Evolutionary conservation across 306 rosid species (phyloP).

Genomic region (Vigna unguiculata): DNA sequence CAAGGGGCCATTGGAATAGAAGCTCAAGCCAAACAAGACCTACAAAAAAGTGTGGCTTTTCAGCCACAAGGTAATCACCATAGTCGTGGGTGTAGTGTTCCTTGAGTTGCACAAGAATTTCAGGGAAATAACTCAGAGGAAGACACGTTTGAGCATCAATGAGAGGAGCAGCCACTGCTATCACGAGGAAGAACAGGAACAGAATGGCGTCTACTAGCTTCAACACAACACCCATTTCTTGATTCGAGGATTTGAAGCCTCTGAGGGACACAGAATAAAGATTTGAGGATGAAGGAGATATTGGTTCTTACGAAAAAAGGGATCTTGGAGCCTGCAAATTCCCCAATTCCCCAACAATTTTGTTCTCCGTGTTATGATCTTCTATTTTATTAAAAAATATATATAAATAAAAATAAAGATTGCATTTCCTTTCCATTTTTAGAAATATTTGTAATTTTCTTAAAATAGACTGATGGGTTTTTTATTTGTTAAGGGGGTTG

Average conservation of each 20-base stretch:
- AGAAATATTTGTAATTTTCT: neutral
- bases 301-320: constrained; percentile 39
- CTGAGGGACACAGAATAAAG: neutral
- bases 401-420: neutral
- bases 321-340: constrained; percentile 39
- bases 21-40: constrained; percentile 79
- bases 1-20: constrained; percentile 80
- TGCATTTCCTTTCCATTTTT: constrained; percentile 6
- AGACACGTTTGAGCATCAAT: constrained; percentile 67
- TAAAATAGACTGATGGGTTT: neutral
- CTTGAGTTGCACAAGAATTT: constrained; percentile 54
- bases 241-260: neutral
- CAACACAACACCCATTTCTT: constrained; percentile 56
- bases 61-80: constrained; percentile 60
- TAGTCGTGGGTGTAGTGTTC: constrained; percentile 54
- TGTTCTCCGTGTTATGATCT: no score
- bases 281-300: neutral
- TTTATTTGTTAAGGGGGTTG: neutral
- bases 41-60: constrained; percentile 70
- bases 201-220: constrained; percentile 65
- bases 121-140: constrained; percentile 57
- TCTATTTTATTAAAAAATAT: neutral
- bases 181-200: constrained; percentile 57
- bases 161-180: constrained; percentile 58
- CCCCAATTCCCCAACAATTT: no score